phyloP scores from a whole-genome alignment of 495 filamentous ascomycete genomes.

The Neurospora intermedia region DNA sequence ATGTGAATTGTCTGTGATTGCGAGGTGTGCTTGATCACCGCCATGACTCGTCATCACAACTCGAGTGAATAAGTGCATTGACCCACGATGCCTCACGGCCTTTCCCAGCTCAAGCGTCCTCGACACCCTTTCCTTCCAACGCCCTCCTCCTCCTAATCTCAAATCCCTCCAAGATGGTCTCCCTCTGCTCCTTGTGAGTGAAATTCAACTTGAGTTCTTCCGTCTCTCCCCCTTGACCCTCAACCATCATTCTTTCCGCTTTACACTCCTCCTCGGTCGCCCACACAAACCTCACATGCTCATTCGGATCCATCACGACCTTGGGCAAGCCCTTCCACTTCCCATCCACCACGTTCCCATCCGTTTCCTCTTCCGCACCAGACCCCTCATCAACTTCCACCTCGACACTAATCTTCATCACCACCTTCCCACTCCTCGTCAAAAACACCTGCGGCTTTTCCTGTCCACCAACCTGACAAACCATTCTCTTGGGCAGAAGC shows the following conservation, averaged over 20 bases:
- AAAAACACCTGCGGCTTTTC: constrained; percentile 20
- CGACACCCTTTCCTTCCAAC: neutral
- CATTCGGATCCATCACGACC: constrained; percentile 30
- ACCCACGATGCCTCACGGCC: neutral
- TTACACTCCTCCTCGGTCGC: constrained; percentile 33
- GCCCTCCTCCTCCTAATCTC: constrained; percentile 10
- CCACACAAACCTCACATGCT: constrained; percentile 35
- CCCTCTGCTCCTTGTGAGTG: constrained; percentile 19
- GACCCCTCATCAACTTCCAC: constrained; percentile 22
- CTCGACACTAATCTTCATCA: constrained; percentile 29
- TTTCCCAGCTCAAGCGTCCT: neutral
- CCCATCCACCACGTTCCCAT: neutral
- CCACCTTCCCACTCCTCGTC: constrained; percentile 20
- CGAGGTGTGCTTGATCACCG: neutral
- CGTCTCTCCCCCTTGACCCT: neutral
- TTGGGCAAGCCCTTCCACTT: constrained; percentile 8
- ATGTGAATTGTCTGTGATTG: no score
- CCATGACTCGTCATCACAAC: neutral
- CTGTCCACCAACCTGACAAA: constrained; percentile 22
- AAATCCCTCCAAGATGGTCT: constrained; percentile 22
- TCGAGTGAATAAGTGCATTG: neutral
- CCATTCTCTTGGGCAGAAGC: constrained; percentile 26
- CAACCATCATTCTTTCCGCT: constrained; percentile 6
- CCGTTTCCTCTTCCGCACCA: neutral
- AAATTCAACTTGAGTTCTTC: constrained; percentile 22